Percentiles rank a stretch among this genome's conserved stretches.
These are phyloP conservation scores for Neurospora sublineolata DNA, from an alignment of 495 filamentous ascomycete genomes.

Conservation along the genomic window DNA sequence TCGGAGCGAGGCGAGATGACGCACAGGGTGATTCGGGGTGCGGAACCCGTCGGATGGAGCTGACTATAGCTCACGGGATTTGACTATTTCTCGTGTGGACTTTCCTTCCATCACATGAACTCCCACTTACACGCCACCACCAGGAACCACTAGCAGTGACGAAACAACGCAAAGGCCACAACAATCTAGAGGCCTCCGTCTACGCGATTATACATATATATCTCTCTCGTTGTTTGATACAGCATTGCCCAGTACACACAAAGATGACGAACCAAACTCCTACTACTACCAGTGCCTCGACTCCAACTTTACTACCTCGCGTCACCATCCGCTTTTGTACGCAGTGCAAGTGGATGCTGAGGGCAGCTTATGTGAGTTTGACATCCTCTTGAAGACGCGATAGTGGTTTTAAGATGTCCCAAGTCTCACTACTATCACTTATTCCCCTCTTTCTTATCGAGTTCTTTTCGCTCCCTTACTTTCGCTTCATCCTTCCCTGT, in stretches of 20 bases:
- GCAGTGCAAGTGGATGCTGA: conserved; percentile 84
- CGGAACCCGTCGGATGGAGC: neutral
- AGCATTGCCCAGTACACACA: neutral
- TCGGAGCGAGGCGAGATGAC: neutral
- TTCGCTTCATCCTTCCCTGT: neutral
- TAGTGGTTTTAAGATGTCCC: neutral
- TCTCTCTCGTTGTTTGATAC: neutral
- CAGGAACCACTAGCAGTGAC: neutral
- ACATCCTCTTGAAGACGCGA: neutral
- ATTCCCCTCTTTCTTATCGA: neutral
- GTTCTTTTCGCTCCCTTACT: neutral
- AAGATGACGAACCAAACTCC: neutral
- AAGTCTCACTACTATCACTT: neutral
- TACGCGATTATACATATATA: neutral
- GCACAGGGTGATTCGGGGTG: neutral
- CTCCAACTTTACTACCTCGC: conserved; percentile 28
- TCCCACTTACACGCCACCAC: neutral
- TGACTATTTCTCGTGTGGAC: neutral
- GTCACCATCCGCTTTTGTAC: conserved; percentile 73
- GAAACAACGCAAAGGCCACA: neutral
- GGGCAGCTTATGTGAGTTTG: conserved; percentile 64
- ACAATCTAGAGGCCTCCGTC: neutral
- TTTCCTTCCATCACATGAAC: neutral
- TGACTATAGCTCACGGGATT: neutral
- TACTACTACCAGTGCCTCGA: neutral